Evolutionary conservation across 352 stramenopile genomes (phyloP).

Genomic region (Pythium rhizo-oryzae): DNA sequence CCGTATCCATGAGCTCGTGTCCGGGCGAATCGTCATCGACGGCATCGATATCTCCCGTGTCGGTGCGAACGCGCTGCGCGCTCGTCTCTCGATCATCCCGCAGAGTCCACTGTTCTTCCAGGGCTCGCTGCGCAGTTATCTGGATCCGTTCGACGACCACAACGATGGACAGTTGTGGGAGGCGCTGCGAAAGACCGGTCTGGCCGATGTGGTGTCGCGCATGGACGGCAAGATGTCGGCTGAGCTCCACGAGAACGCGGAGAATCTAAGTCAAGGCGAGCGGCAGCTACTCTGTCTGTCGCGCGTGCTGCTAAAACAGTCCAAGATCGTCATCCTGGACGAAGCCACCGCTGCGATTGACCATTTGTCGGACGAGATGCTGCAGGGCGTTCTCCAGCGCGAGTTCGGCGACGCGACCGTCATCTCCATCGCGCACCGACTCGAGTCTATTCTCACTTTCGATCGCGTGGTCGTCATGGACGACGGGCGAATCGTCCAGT

Average conservation of each 20-base stretch:
- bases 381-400: slow-evolving; percentile 67
- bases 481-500: slow-evolving; percentile 59
- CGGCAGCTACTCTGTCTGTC: slow-evolving; percentile 37
- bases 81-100: slow-evolving; percentile 26
- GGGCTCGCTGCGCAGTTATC: slow-evolving; percentile 42
- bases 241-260: slow-evolving; percentile 58
- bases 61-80: slow-evolving; percentile 13
- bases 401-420: slow-evolving; percentile 87
- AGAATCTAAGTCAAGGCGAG: slow-evolving; percentile 83
- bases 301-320: slow-evolving; percentile 29
- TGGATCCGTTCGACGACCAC: slow-evolving; percentile 85
- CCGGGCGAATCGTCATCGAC: slow-evolving; percentile 32
- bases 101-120: slow-evolving; percentile 31
- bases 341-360: slow-evolving; percentile 49
- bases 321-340: slow-evolving; percentile 40
- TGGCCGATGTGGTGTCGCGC: slow-evolving; percentile 4
- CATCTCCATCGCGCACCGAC: slow-evolving; percentile 92
- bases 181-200: slow-evolving; percentile 43
- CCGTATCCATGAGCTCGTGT: slow-evolving; percentile 23
- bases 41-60: slow-evolving; percentile 31
- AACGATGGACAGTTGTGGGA: slow-evolving; percentile 61
- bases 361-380: slow-evolving; percentile 45
- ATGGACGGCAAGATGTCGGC: slow-evolving; percentile 41
- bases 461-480: slow-evolving; percentile 89
- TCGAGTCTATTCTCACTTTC: slow-evolving; percentile 91